Evolutionary conservation across 2,329 filamentous ascomycete species (phyloP).

Genomic region (Herpomyces periplanetae): DNA sequence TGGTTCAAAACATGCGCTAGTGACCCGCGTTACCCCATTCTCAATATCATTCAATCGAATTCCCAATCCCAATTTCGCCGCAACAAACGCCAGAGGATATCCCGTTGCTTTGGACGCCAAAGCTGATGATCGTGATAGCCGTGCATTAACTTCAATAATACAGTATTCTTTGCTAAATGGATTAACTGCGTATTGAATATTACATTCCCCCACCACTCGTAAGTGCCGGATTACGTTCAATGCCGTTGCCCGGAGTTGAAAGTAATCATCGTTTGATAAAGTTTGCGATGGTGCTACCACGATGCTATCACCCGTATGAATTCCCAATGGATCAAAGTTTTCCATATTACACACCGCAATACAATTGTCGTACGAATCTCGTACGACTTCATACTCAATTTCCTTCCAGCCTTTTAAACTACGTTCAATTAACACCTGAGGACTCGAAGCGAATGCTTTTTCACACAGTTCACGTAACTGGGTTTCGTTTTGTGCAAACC

Average conservation of each 20-base stretch:
- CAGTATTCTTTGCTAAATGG: constrained; percentile 85
- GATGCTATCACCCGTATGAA: constrained; percentile 90
- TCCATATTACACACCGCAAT: constrained; percentile 99
- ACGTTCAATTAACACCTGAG: constrained; percentile 77
- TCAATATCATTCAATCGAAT: constrained; percentile 87
- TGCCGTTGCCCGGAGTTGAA: constrained; percentile 87
- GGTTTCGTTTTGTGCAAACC: constrained; percentile 56
- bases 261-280: constrained; percentile 85
- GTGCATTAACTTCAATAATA: constrained; percentile 94
- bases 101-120: constrained; percentile 87
- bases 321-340: constrained; percentile 92
- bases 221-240: constrained; percentile 90
- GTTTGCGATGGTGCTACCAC: constrained; percentile 92
- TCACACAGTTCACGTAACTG: constrained; percentile 59
- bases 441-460: constrained; percentile 75
- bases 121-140: constrained; percentile 73
- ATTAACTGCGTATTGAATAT: constrained; percentile 91
- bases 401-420: constrained; percentile 99
- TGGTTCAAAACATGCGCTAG: constrained; percentile 88
- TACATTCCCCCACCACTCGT: constrained; percentile 89
- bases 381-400: constrained; percentile 91
- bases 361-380: constrained; percentile 81
- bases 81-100: constrained; percentile 80
- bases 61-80: constrained; percentile 70
- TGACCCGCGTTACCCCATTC: constrained; percentile 79